Evolutionary conservation across 257 asterid species (phyloP), one percentile per base, ranked within the genome.

Genomic region (Plantago major): DNA sequence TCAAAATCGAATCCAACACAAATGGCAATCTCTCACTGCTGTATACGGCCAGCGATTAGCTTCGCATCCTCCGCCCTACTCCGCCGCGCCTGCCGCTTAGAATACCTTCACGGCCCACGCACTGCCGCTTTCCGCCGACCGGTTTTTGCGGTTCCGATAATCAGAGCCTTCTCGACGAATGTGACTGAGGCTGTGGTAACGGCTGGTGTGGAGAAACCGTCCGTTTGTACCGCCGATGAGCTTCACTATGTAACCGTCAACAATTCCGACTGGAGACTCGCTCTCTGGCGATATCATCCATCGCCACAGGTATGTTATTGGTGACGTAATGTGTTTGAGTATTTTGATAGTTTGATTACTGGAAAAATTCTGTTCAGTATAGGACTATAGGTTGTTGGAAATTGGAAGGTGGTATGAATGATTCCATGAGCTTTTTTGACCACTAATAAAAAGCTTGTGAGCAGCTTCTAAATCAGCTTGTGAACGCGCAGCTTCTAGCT

Each of bases 271-370:
- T 89, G 97, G 99, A 66, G 80, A 26, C 90, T 93, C 67, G 91
- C 97, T 19, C 96, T 93, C 68, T 93, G 97, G 99, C 97, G 99
- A 18, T 93, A 89, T 66, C 73, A 60, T 40, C 97, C 99, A 11
- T 76, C 91, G 63, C 87, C 99, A 9, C 73, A 83, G 95, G 98
- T 91, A 66, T 46, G 43, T 18, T 49, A 5, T 49, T 1, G 26
- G 12, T 3, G 22, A 18, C 40, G 12, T 42, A 5, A 11, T 17
- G 37, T 4, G n/a, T 40, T 50, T 50, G 53, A 13, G 18, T 3
- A 48, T 9, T 1, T 44, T 44, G 48, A 44, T 3, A 48, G 7
- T 1, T 44, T 44, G 48, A 44, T 48, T 48, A n/a, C 1, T 48
- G 17, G 53, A 48, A 48, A 12, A 48, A 12, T n/a, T 48, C 7